phyloP scores from a whole-genome alignment of 306 rosid genomes.

The Trichosanthes truncata region DNA sequence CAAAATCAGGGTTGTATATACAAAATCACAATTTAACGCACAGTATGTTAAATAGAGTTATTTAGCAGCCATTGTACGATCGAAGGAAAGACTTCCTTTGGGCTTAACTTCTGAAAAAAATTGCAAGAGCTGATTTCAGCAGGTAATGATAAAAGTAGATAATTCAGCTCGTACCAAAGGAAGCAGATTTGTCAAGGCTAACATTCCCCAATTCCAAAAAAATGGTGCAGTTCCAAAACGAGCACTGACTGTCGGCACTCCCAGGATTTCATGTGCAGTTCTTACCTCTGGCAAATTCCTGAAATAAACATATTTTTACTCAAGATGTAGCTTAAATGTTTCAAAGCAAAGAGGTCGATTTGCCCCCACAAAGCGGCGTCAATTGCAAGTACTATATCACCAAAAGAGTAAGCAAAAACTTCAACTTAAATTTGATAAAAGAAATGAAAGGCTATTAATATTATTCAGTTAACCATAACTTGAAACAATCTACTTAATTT shows the following conservation, averaged over 20 bases:
- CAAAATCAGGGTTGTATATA: background rate
- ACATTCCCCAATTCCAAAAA: constrained; percentile 99
- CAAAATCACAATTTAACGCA: background rate
- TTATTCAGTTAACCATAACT: background rate
- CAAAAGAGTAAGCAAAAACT: background rate
- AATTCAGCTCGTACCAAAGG: constrained; percentile 39
- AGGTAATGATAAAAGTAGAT: background rate
- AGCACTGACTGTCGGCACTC: constrained; percentile 90
- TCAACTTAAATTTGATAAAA: background rate
- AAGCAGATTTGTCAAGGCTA: constrained; percentile 59
- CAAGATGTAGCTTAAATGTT: background rate
- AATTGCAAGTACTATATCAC: background rate
- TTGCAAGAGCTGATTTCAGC: background rate
- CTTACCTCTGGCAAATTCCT: constrained; percentile 96
- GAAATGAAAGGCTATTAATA: background rate
- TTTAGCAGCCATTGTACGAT: background rate
- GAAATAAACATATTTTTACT: constrained; percentile 13
- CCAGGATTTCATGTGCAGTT: constrained; percentile 72
- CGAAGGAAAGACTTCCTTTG: background rate
- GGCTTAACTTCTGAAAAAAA: background rate
- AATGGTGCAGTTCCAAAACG: constrained; percentile 93
- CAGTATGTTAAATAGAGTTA: background rate
- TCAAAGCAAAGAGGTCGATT: background rate
- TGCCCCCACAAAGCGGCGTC: background rate
- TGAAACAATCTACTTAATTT: background rate